Evolutionary conservation across 805 yeast genomes (phyloP), one percentile per base, ranked within the genome.

Genomic region (Hanseniaspora mollemarum): DNA sequence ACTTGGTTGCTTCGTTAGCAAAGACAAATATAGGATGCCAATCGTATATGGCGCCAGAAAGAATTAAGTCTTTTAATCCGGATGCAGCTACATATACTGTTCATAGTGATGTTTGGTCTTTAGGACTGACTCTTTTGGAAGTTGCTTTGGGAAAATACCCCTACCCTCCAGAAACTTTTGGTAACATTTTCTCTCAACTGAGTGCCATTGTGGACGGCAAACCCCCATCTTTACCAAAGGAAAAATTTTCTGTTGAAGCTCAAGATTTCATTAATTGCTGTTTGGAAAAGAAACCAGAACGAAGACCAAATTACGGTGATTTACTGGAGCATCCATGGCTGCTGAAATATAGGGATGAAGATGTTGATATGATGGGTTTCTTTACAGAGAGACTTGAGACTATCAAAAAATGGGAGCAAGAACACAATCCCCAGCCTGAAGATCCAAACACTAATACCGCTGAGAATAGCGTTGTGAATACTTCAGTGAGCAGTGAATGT

Each of bases 1-100:
- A 90, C 61, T 70, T 90, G 54, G 97, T 92, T 21, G 95, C 96
- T 1, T 86, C 95, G 0, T 72, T 90, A 59, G 97, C 97, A 15
- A 80, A 87, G 60, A 90, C 98, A 0, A 90, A 92, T 59, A 87
- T 90, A 57, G 98, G 98, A 4, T 90, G 98, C 67, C 98, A 92
- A 67, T 83, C 95, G 1, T 90, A 90, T 66, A 92, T 92, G 97
- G 97, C 97, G 1, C 98, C 98, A 1, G 98, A 90, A 63, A 76
- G 98, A 61, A 92, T 92, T 58, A 80, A 81, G 60, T 77, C 84
- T 0, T 59, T 74, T 54, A 79, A 70, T 55, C 90, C 87, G 1
- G 87, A 83, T 60, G 88, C 79, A 57, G 72, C 77, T 8, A 78
- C 92, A 0, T 90, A 90, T 66, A 80, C 96, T 1, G 95, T 87